These are phyloP conservation scores for Lablab purpureus DNA, from an alignment of 306 rosid genomes.

Conservation along the genomic window DNA sequence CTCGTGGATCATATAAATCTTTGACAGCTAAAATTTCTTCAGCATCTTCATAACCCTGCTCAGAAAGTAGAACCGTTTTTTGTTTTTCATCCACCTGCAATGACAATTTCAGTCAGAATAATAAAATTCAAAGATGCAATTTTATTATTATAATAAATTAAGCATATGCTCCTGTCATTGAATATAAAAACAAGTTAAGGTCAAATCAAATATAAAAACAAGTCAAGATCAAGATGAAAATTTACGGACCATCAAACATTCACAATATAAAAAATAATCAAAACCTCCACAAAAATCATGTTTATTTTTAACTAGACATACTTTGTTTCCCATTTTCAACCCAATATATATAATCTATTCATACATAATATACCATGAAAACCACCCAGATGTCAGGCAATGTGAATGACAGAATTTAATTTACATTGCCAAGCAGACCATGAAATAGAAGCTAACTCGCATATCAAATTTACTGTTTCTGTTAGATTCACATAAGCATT, in stretches of 20 bases:
- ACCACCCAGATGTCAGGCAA: conserved; percentile 34
- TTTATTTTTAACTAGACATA: not conserved
- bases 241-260: conserved; percentile 27
- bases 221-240: conserved; percentile 13
- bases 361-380: not conserved
- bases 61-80: conserved; percentile 84
- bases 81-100: conserved; percentile 95
- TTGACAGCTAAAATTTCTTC: conserved; percentile 91
- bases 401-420: conserved; percentile 25
- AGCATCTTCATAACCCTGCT: conserved; percentile 98
- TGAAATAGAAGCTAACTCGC: no score
- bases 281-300: not conserved
- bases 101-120: conserved; percentile 37
- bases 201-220: conserved; percentile 27
- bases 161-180: conserved; percentile 14
- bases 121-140: conserved; percentile 13
- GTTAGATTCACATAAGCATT: conserved; percentile 3
- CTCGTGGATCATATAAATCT: conserved; percentile 95
- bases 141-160: conserved; percentile 18
- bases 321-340: conserved; percentile 6
- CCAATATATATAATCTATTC: no score
- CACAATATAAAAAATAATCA: conserved; percentile 2
- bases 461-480: no score
- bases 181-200: conserved; percentile 29
- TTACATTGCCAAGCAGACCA: not conserved